Conservation (phyloP, 371 early-diverging fungal genomes). For the Dinochytrium kinnereticum region DNA sequence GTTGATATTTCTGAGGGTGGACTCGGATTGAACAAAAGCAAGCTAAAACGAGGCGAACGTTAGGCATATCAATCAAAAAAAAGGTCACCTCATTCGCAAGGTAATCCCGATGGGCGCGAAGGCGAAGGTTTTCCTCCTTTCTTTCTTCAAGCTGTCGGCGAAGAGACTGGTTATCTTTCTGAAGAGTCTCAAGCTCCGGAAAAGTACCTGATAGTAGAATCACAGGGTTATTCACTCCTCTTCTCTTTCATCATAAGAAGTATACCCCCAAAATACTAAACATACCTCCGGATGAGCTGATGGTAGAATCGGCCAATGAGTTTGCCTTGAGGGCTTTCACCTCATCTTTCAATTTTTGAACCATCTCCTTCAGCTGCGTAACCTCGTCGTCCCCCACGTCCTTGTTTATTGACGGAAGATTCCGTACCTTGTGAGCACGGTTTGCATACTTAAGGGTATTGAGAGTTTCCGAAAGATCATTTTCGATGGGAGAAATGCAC, state of each 20-base stretch:
- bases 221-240: no score
- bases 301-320: no score
- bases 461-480: conserved; percentile 81
- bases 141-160: conserved; percentile 9
- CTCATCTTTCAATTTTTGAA: conserved; percentile 21
- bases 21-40: conserved; percentile 27
- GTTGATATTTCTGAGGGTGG: not conserved
- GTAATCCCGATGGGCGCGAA: conserved; percentile 25
- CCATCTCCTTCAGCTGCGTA: not conserved
- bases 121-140: conserved; percentile 20
- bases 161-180: conserved; percentile 18
- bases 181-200: conserved; percentile 6
- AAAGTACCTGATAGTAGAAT: no score
- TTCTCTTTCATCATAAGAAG: no score
- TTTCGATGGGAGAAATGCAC: conserved; percentile 74
- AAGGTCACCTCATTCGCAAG: conserved; percentile 23
- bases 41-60: conserved; percentile 22
- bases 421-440: conserved; percentile 79
- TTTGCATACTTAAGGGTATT: conserved; percentile 90
- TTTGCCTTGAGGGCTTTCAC: not conserved
- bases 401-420: conserved; percentile 38
- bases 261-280: no score
- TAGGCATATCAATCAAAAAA: not conserved
- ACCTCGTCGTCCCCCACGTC: conserved; percentile 14
- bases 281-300: not conserved